Base-by-base conservation (phyloP, 805 yeast genomes). In the Yarrowia osloensis region DNA sequence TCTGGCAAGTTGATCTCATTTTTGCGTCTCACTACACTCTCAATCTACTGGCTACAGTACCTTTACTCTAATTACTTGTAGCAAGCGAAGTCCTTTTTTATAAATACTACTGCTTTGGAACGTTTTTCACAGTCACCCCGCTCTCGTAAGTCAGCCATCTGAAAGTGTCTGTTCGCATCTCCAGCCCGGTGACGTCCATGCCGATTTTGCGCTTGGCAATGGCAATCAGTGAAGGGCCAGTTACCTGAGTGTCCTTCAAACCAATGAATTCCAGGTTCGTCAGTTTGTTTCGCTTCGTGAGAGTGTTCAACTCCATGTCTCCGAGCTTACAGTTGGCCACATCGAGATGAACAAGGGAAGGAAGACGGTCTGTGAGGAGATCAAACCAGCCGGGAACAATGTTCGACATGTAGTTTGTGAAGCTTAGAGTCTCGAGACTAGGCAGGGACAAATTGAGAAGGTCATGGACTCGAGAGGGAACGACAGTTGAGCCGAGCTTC, bases 331-430 rank as follows among this genome's bases (percentile, higher is more conserved):
- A 44, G 31, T 46, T 31, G 9, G 66, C 12, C n/a, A 61, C 24
- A 31, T 61, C 66, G 1, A 61, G 24, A 35, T 42, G 40, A 31
- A 46, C 54, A 17, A 61, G 54, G 19, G 40, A n/a, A 4, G 66
- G 31, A 7, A 37, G 28, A 17, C 31, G 29, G 24, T 44, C 66
- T 2, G 33, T 7, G n/a, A 61, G 52, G 19, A 44, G 28, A 4
- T 61, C 54, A 21, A 61, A 61, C 66, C 66, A 61, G 4, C 54
- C 66, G 3, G 49, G 24, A 6, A 57, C 11, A 13, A 24, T 21
- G 44, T n/a, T 61, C 4, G 42, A 31, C 52, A 28, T 29, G 35
- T 61, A 61, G 31, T 61, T 61, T 7, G 22, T 44, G 13, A 61
- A 44, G 8, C 24, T 12, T 15, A 61, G 54, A 1, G 66, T 44